A percentile compares a stretch with the other conserved stretches of the same genome.
Evolutionary conservation across 2,329 filamentous ascomycete species (phyloP).

Genomic region (Verticillium zaregamsianum): DNA sequence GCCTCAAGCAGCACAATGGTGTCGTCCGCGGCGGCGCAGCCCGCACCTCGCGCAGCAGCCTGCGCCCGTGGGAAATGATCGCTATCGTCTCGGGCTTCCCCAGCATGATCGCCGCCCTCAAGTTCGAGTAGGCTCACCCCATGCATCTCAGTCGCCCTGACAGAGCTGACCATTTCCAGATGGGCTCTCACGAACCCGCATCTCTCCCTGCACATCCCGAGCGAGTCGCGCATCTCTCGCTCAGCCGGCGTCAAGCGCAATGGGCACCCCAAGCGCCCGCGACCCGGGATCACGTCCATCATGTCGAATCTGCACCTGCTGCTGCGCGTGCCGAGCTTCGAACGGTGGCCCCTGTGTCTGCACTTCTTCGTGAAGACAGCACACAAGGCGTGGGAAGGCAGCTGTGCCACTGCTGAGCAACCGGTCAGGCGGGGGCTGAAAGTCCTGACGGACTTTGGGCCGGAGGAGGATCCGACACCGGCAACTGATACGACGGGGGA

Average conservation of each 20-base stretch:
- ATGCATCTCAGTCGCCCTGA: background rate
- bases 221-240: slow-evolving; percentile 53
- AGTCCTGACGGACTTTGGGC: slow-evolving; percentile 54
- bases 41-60: slow-evolving; percentile 61
- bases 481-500: background rate
- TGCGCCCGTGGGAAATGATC: slow-evolving; percentile 90
- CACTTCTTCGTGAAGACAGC: slow-evolving; percentile 75
- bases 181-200: slow-evolving; percentile 92
- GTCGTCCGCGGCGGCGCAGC: slow-evolving; percentile 74
- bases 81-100: slow-evolving; percentile 85
- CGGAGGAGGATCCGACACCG: slow-evolving; percentile 3
- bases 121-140: slow-evolving; percentile 69
- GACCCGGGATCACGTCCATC: slow-evolving; percentile 59
- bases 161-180: slow-evolving; percentile 36
- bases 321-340: slow-evolving; percentile 74
- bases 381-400: slow-evolving; percentile 62
- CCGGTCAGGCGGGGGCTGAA: slow-evolving; percentile 42
- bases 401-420: slow-evolving; percentile 45
- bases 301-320: slow-evolving; percentile 80
- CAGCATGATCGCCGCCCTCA: slow-evolving; percentile 78
- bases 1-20: slow-evolving; percentile 91
- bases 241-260: slow-evolving; percentile 47
- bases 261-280: slow-evolving; percentile 52
- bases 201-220: slow-evolving; percentile 71
- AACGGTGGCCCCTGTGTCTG: slow-evolving; percentile 74